Evolutionary conservation across 2,329 filamentous ascomycete genomes (phyloP), one percentile per base, ranked within the genome.

Genomic region (Trichoderma atrobrunneum): DNA sequence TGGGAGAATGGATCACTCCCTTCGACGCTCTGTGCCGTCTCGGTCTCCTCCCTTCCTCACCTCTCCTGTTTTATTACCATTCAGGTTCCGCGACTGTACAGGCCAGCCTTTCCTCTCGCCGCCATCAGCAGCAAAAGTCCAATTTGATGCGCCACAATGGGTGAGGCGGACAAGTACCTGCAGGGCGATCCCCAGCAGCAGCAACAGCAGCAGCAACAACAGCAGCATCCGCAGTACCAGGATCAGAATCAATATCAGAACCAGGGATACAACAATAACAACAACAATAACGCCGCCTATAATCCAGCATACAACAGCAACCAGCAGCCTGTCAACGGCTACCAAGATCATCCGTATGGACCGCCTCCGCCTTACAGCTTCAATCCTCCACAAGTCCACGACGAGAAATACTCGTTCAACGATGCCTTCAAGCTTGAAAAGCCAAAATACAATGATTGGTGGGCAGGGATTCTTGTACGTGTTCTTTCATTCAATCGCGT

Each of bases 381-480:
- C 75, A 80, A 81, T 67, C 80, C 81, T 12, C 80, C 81, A 2
- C 78, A 82, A 66, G 75, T 79, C 36, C 79, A 81, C 56, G 80
- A 80, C 68, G 85, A 87, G 74, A 88, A 88, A 78, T 83, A 84
- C 39, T 83, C 83, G 34, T 98, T 97, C 79, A 90, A 95, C 24
- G 88, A 98, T 78, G 89, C 90, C 1, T 98, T 98, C 85, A 91
- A 91, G 81, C 82, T 98, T 67, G 88, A 93, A 66, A 90, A 85
- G 74, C 94, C 94, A n/a, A 97, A 95, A 81, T 97, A 88, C 83
- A 93, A 98, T 78, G 95, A 98, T 80, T 79, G 93, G 30, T 98
- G 95, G 95, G 95, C 95, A 4, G 94, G 92, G 5, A 83, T 97
- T 54, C 84, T 98, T 78, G 91, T 92, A 80, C 18, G 86, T 80